Evolutionary conservation across 2,329 filamentous ascomycete species (phyloP).

Genomic region (Clonostachys rosea): DNA sequence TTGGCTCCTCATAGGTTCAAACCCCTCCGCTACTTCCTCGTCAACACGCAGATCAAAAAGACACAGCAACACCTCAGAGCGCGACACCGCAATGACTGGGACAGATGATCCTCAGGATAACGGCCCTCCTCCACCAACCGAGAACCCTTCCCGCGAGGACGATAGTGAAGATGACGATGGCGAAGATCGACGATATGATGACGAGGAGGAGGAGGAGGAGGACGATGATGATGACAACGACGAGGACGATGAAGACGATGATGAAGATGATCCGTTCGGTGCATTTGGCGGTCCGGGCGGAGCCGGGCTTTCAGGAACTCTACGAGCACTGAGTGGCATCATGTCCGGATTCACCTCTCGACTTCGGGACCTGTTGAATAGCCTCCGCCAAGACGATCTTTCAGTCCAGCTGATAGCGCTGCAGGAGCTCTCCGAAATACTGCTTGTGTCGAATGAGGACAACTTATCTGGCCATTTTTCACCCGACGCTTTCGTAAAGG

Average conservation of each 20-base stretch:
- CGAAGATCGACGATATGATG: not conserved
- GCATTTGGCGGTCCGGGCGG: constrained; percentile 62
- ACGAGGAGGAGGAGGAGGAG: constrained; percentile 11
- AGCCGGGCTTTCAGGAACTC: constrained; percentile 69
- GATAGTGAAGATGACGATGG: constrained; percentile 3
- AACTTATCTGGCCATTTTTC: constrained; percentile 93
- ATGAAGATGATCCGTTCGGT: constrained; percentile 5
- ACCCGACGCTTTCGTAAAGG: constrained; percentile 91
- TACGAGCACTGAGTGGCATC: constrained; percentile 86
- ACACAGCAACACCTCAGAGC: constrained; percentile 45
- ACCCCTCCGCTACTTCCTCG: constrained; percentile 22
- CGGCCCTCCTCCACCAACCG: constrained; percentile 35
- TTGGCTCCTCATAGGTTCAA: constrained; percentile 21
- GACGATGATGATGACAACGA: constrained; percentile 16
- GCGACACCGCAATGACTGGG: constrained; percentile 69
- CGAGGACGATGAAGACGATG: constrained; percentile 13
- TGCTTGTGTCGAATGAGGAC: constrained; percentile 94
- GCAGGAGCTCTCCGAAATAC: constrained; percentile 87
- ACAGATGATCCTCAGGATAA: constrained; percentile 49
- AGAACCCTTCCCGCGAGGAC: constrained; percentile 7
- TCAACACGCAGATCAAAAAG: constrained; percentile 48
- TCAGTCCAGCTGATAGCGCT: constrained; percentile 88
- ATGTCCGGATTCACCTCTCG: constrained; percentile 80
- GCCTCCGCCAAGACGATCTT: constrained; percentile 79
- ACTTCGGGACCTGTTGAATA: constrained; percentile 71